Conservation (phyloP, 2,329 filamentous ascomycete genomes). For the Microsporum canis region DNA sequence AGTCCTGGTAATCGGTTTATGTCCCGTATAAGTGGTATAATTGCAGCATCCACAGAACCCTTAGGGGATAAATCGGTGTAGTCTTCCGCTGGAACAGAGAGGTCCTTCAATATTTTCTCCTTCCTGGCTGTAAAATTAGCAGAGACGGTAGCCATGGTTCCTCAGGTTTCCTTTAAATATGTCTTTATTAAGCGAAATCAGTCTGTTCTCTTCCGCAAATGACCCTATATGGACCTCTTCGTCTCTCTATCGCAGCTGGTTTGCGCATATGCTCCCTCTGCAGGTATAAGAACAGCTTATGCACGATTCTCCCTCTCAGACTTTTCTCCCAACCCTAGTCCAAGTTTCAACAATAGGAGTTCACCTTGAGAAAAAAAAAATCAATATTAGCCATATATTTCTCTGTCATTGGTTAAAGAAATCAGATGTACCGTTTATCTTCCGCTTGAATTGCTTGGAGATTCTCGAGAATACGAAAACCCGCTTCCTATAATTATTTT, state of each 20-base stretch:
- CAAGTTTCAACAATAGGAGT: neutral
- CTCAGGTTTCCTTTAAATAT: neutral
- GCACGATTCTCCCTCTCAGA: neutral
- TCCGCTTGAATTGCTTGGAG: neutral
- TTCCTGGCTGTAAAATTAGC: constrained; percentile 52
- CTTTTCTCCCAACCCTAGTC: neutral
- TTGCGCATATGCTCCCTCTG: neutral
- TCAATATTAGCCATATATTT: neutral
- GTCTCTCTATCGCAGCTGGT: neutral
- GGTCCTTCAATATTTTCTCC: constrained; percentile 56
- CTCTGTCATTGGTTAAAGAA: neutral
- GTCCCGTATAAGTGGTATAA: constrained; percentile 63
- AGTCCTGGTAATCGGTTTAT: constrained; percentile 66
- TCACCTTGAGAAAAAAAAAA: neutral
- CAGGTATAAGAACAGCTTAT: neutral
- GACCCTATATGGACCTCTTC: neutral
- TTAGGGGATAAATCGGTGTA: constrained; percentile 84
- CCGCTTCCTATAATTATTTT: neutral
- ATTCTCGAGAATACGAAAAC: neutral
- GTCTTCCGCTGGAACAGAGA: constrained; percentile 55
- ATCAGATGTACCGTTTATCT: neutral
- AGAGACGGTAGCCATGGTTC: neutral
- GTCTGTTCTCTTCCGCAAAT: neutral
- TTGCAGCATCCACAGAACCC: constrained; percentile 69
- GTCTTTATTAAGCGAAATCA: neutral